Evolutionary conservation across 768 basidiomycete genomes (phyloP).

Genomic region (Dendrothele bispora): DNA sequence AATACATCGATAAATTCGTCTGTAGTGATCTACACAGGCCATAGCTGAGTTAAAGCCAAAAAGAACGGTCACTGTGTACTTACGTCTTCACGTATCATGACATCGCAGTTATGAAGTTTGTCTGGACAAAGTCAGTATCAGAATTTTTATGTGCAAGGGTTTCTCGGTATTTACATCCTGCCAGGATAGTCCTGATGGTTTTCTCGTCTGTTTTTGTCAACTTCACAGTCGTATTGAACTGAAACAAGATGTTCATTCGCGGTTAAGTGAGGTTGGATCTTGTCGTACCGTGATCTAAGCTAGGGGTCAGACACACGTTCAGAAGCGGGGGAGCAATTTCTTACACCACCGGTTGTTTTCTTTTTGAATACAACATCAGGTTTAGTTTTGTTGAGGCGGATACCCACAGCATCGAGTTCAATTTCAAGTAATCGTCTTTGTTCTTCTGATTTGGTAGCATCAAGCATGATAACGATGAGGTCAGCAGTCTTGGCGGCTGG

Average conservation of each 20-base stretch:
- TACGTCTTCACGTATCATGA: constrained; percentile 98
- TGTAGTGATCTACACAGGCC: constrained; percentile 69
- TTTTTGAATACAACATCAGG: constrained; percentile 97
- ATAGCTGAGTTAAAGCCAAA: constrained; percentile 7
- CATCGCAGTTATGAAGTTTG: constrained; percentile 92
- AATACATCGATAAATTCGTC: constrained; percentile 99
- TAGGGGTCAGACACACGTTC: too few species aligned
- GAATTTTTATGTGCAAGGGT: too few species aligned
- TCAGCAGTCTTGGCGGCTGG: constrained; percentile 90
- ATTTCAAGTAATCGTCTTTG: constrained; percentile 86
- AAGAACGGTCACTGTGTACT: constrained; percentile 20
- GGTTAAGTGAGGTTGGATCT: background rate
- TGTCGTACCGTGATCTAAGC: constrained; percentile 66
- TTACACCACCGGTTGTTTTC: constrained; percentile 88
- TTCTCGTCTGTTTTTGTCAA: constrained; percentile 93
- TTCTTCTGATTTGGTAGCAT: constrained; percentile 91
- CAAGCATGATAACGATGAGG: constrained; percentile 90
- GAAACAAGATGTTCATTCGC: background rate
- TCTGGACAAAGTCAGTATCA: constrained; percentile 43
- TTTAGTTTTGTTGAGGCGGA: constrained; percentile 84
- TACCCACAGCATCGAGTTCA: constrained; percentile 96
- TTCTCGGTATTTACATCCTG: constrained; percentile 69
- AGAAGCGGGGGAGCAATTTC: too few species aligned
- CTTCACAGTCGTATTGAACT: constrained; percentile 91
- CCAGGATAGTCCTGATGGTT: constrained; percentile 89